phyloP scores from a whole-genome alignment of 2,329 filamentous ascomycete species.

The Colletotrichum shisoi region DNA sequence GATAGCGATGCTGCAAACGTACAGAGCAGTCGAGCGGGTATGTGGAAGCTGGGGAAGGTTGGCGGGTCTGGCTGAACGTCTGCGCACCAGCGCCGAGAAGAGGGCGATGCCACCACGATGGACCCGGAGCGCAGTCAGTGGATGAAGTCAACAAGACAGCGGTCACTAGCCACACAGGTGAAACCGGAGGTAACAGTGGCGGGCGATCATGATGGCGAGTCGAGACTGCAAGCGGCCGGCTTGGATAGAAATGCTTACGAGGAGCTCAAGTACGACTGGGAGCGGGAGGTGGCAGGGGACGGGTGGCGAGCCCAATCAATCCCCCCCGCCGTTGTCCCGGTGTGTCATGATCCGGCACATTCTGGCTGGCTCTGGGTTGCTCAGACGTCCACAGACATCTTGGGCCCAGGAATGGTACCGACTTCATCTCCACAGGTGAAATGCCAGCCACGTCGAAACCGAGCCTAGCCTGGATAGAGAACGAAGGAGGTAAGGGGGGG shows the following conservation, averaged over 20 bases:
- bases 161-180: slow-evolving; percentile 9
- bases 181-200: slow-evolving; percentile 1
- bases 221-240: slow-evolving; percentile 17
- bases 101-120: not conserved
- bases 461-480: not conserved
- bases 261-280: not conserved
- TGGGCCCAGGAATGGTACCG: slow-evolving; percentile 4
- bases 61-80: too few species aligned
- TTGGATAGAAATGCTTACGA: not conserved
- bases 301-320: slow-evolving; percentile 6
- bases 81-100: not conserved
- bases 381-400: slow-evolving; percentile 34
- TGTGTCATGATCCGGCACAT: slow-evolving; percentile 25
- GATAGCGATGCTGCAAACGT: slow-evolving; percentile 13
- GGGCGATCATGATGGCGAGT: slow-evolving; percentile 11
- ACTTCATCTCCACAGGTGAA: slow-evolving; percentile 8
- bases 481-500: not conserved
- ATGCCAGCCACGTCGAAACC: not conserved
- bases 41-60: too few species aligned
- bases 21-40: not conserved
- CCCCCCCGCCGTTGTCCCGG: slow-evolving; percentile 25
- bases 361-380: slow-evolving; percentile 12
- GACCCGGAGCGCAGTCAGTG: not conserved
- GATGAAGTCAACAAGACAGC: not conserved
- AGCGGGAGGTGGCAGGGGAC: not conserved